Evolutionary conservation across 768 basidiomycete species (phyloP).

Genomic region (Trametes meyenii): DNA sequence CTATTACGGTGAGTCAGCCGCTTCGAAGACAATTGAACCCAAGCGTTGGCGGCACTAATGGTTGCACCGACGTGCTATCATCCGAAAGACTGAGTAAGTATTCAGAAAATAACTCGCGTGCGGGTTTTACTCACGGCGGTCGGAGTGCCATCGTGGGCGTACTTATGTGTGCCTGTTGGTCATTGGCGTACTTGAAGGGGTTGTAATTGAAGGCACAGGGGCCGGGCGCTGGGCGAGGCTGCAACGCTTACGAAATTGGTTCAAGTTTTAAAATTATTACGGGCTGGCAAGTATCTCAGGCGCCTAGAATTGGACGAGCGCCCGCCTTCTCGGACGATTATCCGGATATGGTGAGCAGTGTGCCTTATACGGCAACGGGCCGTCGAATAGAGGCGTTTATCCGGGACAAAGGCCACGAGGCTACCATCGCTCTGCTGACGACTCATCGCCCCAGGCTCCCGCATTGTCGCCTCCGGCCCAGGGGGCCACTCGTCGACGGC

Average conservation of each 20-base stretch:
- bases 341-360: conserved; percentile 2
- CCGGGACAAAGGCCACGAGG: conserved; percentile 16
- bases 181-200: too few relatives aligned
- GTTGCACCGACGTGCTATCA: too few relatives aligned
- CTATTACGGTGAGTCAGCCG: not conserved
- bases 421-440: conserved; percentile 10
- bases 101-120: too few relatives aligned
- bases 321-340: not conserved
- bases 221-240: too few relatives aligned
- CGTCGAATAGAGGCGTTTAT: conserved; percentile 7
- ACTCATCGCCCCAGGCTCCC: not conserved
- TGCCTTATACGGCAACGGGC: not conserved
- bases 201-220: too few relatives aligned
- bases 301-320: not conserved
- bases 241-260: too few relatives aligned
- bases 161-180: too few relatives aligned
- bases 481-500: not conserved
- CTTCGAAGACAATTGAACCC: not conserved
- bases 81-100: too few relatives aligned
- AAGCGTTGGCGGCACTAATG: not conserved
- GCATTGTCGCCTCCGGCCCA: not conserved
- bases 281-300: too few relatives aligned
- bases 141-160: too few relatives aligned
- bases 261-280: too few relatives aligned
- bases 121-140: too few relatives aligned